Percentiles rank a stretch among this genome's conserved stretches.
phyloP scores from a whole-genome alignment of 768 basidiomycete species.

The Pleurotus salmoneostramineus region DNA sequence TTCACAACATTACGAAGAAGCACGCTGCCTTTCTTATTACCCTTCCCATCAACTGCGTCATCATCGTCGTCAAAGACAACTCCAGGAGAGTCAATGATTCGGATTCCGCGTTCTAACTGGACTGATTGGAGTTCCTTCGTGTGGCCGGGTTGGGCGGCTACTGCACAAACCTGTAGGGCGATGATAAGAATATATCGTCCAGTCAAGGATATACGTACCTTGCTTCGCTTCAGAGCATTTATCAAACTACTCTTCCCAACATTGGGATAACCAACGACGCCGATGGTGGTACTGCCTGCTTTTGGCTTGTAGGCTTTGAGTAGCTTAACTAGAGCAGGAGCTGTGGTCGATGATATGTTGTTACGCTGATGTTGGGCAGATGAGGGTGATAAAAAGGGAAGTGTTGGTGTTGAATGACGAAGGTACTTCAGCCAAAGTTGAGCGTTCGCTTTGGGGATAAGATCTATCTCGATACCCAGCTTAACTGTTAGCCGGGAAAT shows the following conservation, averaged over 20 bases:
- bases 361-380: slow-evolving; percentile 75
- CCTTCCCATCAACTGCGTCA: slow-evolving; percentile 31
- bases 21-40: slow-evolving; percentile 54
- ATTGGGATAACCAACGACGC: slow-evolving; percentile 95
- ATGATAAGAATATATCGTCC: neutral
- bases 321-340: slow-evolving; percentile 73
- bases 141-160: slow-evolving; percentile 92
- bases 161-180: slow-evolving; percentile 70
- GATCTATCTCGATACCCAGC: slow-evolving; percentile 45
- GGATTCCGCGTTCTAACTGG: slow-evolving; percentile 88
- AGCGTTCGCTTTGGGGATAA: slow-evolving; percentile 85
- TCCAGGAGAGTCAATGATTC: slow-evolving; percentile 93
- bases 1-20: slow-evolving; percentile 86
- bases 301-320: slow-evolving; percentile 81
- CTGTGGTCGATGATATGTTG: slow-evolving; percentile 75
- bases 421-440: slow-evolving; percentile 88
- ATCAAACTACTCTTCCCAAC: slow-evolving; percentile 96
- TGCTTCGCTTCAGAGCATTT: slow-evolving; percentile 85
- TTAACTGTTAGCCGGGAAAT: too few species aligned
- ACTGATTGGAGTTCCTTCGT: slow-evolving; percentile 91
- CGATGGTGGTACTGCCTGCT: slow-evolving; percentile 75
- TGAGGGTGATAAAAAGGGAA: slow-evolving; percentile 83
- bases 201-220: slow-evolving; percentile 34
- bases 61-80: slow-evolving; percentile 92
- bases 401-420: slow-evolving; percentile 88